Evolutionary conservation across 495 filamentous ascomycete genomes (phyloP), one percentile per base, ranked within the genome.

Genomic region (Trichodelitschia bisporula): DNA sequence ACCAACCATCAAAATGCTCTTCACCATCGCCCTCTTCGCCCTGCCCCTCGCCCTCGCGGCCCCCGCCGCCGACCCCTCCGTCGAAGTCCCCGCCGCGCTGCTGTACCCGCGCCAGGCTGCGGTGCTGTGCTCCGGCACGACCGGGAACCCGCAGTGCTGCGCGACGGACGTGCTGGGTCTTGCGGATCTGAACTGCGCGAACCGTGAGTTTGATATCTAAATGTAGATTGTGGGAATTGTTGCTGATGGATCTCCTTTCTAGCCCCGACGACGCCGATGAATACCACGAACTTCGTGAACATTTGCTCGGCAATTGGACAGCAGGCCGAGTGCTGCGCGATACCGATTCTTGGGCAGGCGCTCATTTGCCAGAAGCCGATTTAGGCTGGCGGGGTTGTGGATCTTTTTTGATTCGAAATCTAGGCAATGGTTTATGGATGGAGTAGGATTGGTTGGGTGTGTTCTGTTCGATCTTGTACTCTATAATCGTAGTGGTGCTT

Each of bases 101-200:
- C 21, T 24, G n/a, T 6, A 24, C n/a, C 6, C 6, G 21, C 21
- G 21, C 21, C 21, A 24, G 21, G n/a, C 21, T n/a, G n/a, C 6
- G 6, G 21, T 24, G 21, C 6, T 45, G 34, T 45, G 45, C 38
- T 4, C 31, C 12, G 31, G 31, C 15, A 30, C 35, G 17, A 5
- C 18, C 18, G 36, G 34, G 33, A 40, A 18, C 25, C 29, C 42
- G 10, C 47, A 46, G 26, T 60, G 57, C 50, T 61, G 57, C 39
- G 48, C 56, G 15, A 53, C 53, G 23, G 50, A 61, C 29, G 53
- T 59, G 21, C 47, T 57, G 15, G 51, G 51, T 25, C 37, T 61
- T 25, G 54, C 51, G 5, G 56, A 61, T 34, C 43, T 61, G 26
- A 46, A 61, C 41, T 61, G 57, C 40, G n/a, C 18, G 1, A 23